Evolutionary conservation across 2,329 filamentous ascomycete species (phyloP).

Genomic region (Thermothelomyces thermophilus): DNA sequence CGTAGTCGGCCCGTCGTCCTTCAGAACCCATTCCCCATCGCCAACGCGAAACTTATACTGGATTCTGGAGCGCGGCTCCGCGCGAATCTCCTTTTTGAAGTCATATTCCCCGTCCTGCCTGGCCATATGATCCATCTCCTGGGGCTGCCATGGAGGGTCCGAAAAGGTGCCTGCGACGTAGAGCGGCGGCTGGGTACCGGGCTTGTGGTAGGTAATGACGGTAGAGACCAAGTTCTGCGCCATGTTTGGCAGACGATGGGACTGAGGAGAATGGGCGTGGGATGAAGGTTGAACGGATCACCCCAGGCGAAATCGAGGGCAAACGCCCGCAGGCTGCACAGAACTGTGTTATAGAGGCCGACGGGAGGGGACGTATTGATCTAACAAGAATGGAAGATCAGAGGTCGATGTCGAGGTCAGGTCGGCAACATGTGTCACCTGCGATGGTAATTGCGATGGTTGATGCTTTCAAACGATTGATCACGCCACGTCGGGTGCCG

Average conservation of each 20-base stretch:
- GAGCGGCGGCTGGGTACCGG: constrained; percentile 58
- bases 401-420: neutral
- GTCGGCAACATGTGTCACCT: neutral
- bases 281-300: neutral
- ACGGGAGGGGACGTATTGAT: neutral
- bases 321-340: neutral
- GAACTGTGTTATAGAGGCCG: neutral
- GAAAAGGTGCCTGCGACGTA: constrained; percentile 66
- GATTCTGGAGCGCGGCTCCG: constrained; percentile 52
- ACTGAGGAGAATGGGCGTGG: neutral
- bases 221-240: constrained; percentile 36
- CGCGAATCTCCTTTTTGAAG: constrained; percentile 52
- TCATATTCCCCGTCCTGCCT: constrained; percentile 47
- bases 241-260: constrained; percentile 27
- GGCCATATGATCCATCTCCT: constrained; percentile 55
- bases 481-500: constrained; percentile 5
- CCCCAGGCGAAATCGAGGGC: neutral
- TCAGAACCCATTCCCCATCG: constrained; percentile 58
- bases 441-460: no score
- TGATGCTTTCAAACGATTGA: neutral
- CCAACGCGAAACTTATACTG: constrained; percentile 72
- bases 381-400: neutral
- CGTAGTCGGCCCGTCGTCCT: constrained; percentile 52
- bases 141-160: constrained; percentile 57
- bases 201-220: constrained; percentile 54